These are phyloP conservation scores for Ceratocystis harringtonii DNA, from an alignment of 2,329 filamentous ascomycete genomes.

Conservation along the genomic window DNA sequence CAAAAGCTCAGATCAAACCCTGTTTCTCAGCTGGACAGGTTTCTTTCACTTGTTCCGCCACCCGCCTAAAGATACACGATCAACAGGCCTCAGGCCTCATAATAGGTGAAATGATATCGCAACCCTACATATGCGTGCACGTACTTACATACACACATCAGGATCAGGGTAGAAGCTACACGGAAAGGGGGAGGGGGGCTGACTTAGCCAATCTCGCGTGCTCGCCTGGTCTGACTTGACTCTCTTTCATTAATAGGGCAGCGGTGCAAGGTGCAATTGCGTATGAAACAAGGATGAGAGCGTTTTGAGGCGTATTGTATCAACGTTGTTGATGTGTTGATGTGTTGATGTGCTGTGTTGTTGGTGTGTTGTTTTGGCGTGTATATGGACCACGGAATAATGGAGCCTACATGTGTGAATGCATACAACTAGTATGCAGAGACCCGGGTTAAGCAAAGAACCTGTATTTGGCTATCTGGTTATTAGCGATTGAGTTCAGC, in stretches of 20 bases:
- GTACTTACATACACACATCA: no score
- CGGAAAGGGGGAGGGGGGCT: background rate
- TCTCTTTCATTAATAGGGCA: background rate
- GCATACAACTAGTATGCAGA: background rate
- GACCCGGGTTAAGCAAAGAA: background rate
- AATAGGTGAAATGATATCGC: background rate
- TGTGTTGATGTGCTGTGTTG: background rate
- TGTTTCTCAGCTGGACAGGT: conserved; percentile 5
- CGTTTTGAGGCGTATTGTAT: background rate
- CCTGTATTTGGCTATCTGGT: background rate
- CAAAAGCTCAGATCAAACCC: background rate
- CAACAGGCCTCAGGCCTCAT: background rate
- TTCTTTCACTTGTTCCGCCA: background rate
- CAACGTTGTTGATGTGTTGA: background rate
- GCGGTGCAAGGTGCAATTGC: background rate
- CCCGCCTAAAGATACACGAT: background rate
- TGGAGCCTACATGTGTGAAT: background rate
- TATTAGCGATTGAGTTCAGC: background rate
- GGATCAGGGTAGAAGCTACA: background rate
- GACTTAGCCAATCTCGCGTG: background rate
- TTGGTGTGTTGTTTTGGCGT: background rate
- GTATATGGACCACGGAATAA: background rate
- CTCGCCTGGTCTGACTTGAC: background rate
- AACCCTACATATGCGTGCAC: background rate
- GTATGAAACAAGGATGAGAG: background rate